Evolutionary conservation across 345 rosid species (phyloP).

Genomic region (Camelina sativa): DNA sequence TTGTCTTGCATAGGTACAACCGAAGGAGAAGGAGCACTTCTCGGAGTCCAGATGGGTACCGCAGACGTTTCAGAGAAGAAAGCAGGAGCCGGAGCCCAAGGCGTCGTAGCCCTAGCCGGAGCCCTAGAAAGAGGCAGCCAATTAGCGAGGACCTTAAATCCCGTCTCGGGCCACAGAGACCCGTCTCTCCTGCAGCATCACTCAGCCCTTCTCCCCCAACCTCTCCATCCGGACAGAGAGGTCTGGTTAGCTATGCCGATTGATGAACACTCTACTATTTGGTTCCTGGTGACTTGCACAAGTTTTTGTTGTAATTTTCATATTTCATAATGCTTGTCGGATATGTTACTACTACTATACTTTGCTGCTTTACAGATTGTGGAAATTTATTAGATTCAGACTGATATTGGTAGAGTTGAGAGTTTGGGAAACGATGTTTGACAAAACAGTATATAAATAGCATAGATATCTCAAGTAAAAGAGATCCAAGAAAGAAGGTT

Average conservation of each 20-base stretch:
- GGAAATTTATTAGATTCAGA: slow-evolving; percentile 17
- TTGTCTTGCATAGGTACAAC: slow-evolving; percentile 49
- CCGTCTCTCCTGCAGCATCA: slow-evolving; percentile 53
- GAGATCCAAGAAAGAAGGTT: background rate
- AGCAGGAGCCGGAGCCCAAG: slow-evolving; percentile 65
- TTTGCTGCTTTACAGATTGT: slow-evolving; percentile 22
- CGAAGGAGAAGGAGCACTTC: slow-evolving; percentile 64
- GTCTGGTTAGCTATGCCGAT: slow-evolving; percentile 87
- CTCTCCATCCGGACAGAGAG: slow-evolving; percentile 69
- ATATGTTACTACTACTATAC: background rate
- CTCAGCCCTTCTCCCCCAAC: slow-evolving; percentile 60
- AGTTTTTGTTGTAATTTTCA: slow-evolving; percentile 26
- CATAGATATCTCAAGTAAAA: background rate
- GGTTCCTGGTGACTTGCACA: background rate
- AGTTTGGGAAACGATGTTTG: background rate
- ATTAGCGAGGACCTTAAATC: slow-evolving; percentile 73
- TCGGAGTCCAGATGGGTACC: slow-evolving; percentile 61
- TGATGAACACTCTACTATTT: slow-evolving; percentile 41
- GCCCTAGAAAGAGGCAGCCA: slow-evolving; percentile 64
- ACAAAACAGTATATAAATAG: background rate
- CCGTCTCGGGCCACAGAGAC: slow-evolving; percentile 65
- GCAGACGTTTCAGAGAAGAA: slow-evolving; percentile 54
- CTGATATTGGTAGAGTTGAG: slow-evolving; percentile 2
- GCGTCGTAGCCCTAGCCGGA: slow-evolving; percentile 52
- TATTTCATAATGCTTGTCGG: slow-evolving; percentile 5